Conservation (phyloP, 306 rosid genomes). For the Vigna unguiculata region DNA sequence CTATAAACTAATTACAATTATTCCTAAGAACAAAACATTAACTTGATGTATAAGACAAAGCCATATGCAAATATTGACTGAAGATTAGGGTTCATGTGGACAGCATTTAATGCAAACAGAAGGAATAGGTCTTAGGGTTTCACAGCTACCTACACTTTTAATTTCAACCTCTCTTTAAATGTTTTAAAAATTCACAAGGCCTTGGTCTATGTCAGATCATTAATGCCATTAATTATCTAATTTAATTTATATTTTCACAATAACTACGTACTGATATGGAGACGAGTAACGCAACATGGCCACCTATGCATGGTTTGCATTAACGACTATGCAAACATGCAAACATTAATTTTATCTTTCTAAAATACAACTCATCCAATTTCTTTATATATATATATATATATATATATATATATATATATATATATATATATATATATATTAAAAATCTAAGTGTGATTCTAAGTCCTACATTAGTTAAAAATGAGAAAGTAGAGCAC, state of each 20-base stretch:
- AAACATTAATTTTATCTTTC: conserved; percentile 13
- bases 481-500: no score
- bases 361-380: conserved; percentile 36
- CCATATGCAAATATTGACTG: conserved; percentile 43
- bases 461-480: no score
- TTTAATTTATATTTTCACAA: not conserved
- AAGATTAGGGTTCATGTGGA: conserved; percentile 72
- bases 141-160: conserved; percentile 51
- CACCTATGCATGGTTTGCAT: conserved; percentile 35
- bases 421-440: no score
- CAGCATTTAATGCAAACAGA: conserved; percentile 65
- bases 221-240: conserved; percentile 53
- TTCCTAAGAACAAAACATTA: conserved; percentile 40
- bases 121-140: conserved; percentile 61
- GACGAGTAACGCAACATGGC: conserved; percentile 33
- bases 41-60: conserved; percentile 47
- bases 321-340: not conserved
- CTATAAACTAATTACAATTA: no score
- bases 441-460: no score
- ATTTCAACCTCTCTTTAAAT: conserved; percentile 52
- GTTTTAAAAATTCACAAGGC: conserved; percentile 50
- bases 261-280: not conserved
- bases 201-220: conserved; percentile 62
- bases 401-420: no score
- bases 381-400: no score